These are phyloP conservation scores for Avena atlantica DNA, from an alignment of 176 grass and related monocot genomes.

Conservation along the genomic window DNA sequence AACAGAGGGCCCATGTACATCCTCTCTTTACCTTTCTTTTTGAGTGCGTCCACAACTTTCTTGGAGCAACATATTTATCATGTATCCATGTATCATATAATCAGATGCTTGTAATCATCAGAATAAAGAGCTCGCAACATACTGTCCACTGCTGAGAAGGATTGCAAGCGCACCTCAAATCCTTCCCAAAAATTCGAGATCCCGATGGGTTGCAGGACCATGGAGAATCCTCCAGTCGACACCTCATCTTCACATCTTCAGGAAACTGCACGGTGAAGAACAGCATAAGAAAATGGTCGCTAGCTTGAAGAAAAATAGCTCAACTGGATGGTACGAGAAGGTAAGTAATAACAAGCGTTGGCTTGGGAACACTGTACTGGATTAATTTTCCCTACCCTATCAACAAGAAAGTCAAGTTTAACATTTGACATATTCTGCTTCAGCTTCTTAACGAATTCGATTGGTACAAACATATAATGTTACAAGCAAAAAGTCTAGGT, in stretches of 20 bases:
- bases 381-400: constrained; percentile 61
- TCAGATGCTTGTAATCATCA: constrained; percentile 54
- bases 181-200: constrained; percentile 54
- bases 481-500: too few species aligned
- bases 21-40: too few species aligned
- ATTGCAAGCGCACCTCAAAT: constrained; percentile 56
- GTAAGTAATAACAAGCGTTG: constrained; percentile 48
- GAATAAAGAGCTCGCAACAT: constrained; percentile 59
- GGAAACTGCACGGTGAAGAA: constrained; percentile 60
- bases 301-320: neutral
- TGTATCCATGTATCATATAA: neutral
- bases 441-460: too few species aligned
- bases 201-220: constrained; percentile 53
- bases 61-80: too few species aligned
- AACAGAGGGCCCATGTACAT: too few species aligned
- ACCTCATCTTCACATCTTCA: constrained; percentile 49
- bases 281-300: neutral
- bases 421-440: constrained; percentile 27
- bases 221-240: constrained; percentile 33
- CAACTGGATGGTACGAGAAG: neutral
- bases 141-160: constrained; percentile 54
- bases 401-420: constrained; percentile 25
- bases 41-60: too few species aligned
- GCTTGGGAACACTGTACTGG: constrained; percentile 59
- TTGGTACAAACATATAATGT: too few species aligned